These are phyloP conservation scores for Darksidea phi DNA, from an alignment of 495 filamentous ascomycete genomes.

Conservation along the genomic window DNA sequence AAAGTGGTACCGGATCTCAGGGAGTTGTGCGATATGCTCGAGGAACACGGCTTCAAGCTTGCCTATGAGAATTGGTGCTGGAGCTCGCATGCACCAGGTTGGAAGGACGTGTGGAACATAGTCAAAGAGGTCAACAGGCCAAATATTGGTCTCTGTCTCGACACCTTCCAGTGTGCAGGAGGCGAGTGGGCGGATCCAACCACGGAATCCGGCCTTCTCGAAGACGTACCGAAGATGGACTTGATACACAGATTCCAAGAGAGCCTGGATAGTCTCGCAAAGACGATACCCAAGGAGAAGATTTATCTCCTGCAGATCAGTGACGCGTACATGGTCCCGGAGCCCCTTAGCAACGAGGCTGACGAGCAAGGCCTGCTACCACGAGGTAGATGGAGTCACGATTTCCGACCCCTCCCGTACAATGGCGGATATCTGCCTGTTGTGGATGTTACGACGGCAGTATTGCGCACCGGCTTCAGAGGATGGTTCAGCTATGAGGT, in stretches of 20 bases:
- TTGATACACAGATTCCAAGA: conserved; percentile 52
- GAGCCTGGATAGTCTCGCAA: conserved; percentile 56
- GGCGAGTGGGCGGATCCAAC: conserved; percentile 77
- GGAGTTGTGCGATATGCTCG: conserved; percentile 63
- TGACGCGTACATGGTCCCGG: conserved; percentile 67
- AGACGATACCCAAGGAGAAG: conserved; percentile 63
- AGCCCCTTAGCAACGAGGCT: conserved; percentile 51
- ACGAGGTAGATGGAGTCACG: conserved; percentile 69
- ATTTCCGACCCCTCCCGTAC: conserved; percentile 67
- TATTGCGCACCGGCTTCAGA: conserved; percentile 67
- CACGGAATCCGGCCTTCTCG: conserved; percentile 59
- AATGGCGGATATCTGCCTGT: conserved; percentile 73
- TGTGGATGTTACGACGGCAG: conserved; percentile 61
- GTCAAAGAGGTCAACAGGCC: conserved; percentile 57
- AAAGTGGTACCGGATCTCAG: conserved; percentile 61
- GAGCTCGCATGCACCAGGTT: conserved; percentile 68
- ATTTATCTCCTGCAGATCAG: conserved; percentile 76
- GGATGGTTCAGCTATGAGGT: conserved; percentile 76
- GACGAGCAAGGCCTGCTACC: conserved; percentile 55
- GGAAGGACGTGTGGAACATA: conserved; percentile 68
- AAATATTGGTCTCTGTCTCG: conserved; percentile 75
- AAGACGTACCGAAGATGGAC: conserved; percentile 43
- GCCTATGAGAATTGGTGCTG: conserved; percentile 89
- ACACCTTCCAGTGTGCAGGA: conserved; percentile 78
- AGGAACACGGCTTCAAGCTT: conserved; percentile 55